phyloP scores from a whole-genome alignment of 169 alveolate species.

The Miamiensis avidus region DNA sequence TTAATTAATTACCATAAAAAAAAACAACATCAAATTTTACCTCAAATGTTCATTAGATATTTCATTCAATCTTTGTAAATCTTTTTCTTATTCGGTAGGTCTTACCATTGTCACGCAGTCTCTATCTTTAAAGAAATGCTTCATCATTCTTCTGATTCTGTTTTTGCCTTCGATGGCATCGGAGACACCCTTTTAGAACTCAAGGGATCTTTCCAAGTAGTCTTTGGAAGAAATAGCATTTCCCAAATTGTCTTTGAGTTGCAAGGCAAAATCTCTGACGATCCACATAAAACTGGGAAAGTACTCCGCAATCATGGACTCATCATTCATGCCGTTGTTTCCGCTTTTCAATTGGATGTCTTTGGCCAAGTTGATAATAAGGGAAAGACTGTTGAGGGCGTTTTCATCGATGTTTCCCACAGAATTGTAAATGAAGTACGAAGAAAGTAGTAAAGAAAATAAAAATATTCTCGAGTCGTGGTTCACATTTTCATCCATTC shows the following conservation, averaged over 20 bases:
- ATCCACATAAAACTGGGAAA: slow-evolving; percentile 85
- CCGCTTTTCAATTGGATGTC: slow-evolving; percentile 64
- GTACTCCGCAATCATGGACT: slow-evolving; percentile 50
- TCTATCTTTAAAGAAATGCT: slow-evolving; percentile 77
- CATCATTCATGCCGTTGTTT: slow-evolving; percentile 61
- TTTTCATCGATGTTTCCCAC: slow-evolving; percentile 85
- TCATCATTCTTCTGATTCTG: slow-evolving; percentile 74
- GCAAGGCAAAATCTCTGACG: slow-evolving; percentile 79
- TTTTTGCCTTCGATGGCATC: slow-evolving; percentile 76
- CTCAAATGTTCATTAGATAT: slow-evolving; percentile 45
- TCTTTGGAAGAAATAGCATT: slow-evolving; percentile 69
- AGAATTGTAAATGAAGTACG: slow-evolving; percentile 79
- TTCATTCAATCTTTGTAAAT: slow-evolving; percentile 66
- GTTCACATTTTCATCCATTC: slow-evolving; percentile 83
- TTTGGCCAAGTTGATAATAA: slow-evolving; percentile 79
- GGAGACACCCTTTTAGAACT: slow-evolving; percentile 65
- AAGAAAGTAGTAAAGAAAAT: slow-evolving; percentile 69
- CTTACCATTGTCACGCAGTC: slow-evolving; percentile 86
- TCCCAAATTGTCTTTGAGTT: slow-evolving; percentile 68
- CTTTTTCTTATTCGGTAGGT: slow-evolving; percentile 85
- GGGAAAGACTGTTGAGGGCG: slow-evolving; percentile 70
- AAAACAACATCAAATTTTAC: not conserved
- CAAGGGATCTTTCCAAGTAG: slow-evolving; percentile 80
- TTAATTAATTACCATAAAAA: not conserved
- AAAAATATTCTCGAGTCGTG: slow-evolving; percentile 83